Conservation (phyloP, 2,329 filamentous ascomycete genomes). For the Coniochaeta pulveracea region DNA sequence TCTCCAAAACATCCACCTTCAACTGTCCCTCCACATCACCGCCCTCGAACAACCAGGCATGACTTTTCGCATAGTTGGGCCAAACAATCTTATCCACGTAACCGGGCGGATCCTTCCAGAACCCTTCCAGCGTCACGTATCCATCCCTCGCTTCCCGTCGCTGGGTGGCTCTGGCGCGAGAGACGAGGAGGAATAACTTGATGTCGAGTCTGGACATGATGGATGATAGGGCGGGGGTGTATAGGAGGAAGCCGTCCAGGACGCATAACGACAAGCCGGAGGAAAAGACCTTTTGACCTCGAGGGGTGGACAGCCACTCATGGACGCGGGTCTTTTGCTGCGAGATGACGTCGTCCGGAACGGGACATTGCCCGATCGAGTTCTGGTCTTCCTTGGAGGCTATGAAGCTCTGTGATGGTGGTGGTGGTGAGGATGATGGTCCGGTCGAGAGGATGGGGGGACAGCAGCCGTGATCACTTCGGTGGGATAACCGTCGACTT, state of each 20-base stretch:
- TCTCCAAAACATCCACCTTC: constrained; percentile 26
- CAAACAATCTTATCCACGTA: constrained; percentile 94
- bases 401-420: constrained; percentile 29
- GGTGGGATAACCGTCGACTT: constrained; percentile 10
- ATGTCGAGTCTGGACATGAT: constrained; percentile 57
- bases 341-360: constrained; percentile 33
- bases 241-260: constrained; percentile 84
- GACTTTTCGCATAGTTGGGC: constrained; percentile 81
- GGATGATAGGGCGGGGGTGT: constrained; percentile 41
- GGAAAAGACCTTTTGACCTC: constrained; percentile 25
- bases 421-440: constrained; percentile 2
- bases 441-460: constrained; percentile 1
- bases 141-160: constrained; percentile 59
- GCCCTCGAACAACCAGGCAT: constrained; percentile 66
- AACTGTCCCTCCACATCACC: constrained; percentile 54
- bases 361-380: constrained; percentile 42
- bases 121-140: constrained; percentile 77
- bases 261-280: constrained; percentile 43
- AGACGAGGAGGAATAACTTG: constrained; percentile 66
- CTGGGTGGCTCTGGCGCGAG: constrained; percentile 49
- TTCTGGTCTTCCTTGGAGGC: constrained; percentile 53
- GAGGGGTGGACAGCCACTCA: constrained; percentile 31
- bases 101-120: constrained; percentile 88
- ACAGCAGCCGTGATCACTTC: constrained; percentile 16
- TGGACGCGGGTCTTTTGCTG: constrained; percentile 33